Conservation (phyloP, 2,329 filamentous ascomycete species). For the Aotearoamyces nothofagi region DNA sequence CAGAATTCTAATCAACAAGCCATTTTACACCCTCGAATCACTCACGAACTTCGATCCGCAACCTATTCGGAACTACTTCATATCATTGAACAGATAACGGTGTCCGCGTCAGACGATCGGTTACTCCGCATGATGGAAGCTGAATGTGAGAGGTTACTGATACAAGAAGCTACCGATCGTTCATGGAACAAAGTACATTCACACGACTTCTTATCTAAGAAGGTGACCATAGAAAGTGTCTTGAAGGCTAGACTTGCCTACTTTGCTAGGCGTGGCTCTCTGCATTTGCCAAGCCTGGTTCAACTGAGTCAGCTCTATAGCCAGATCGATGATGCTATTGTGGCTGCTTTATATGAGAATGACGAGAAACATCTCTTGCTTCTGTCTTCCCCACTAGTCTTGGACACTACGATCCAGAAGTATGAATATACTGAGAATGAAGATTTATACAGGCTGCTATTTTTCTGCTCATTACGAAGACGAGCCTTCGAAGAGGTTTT, state of each 20-base stretch:
- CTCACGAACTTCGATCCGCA: constrained; percentile 8
- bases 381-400: neutral
- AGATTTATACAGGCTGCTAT: constrained; percentile 25
- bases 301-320: neutral
- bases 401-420: too few species aligned
- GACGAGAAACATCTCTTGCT: neutral
- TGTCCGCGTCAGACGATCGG: constrained; percentile 11
- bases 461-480: constrained; percentile 41
- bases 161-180: constrained; percentile 14
- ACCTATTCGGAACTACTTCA: constrained; percentile 17
- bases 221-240: constrained; percentile 1
- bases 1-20: constrained; percentile 8
- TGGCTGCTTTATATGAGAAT: neutral
- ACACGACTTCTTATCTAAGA: constrained; percentile 10
- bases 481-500: constrained; percentile 46
- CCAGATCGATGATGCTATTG: neutral
- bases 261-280: neutral
- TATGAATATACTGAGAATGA: too few species aligned
- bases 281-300: neutral
- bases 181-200: constrained; percentile 17
- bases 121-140: constrained; percentile 15
- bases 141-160: constrained; percentile 14
- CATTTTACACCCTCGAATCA: constrained; percentile 1
- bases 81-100: constrained; percentile 19
- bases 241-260: constrained; percentile 1